Evolutionary conservation across 169 alveolate genomes (phyloP), one percentile per base, ranked within the genome.

Genomic region (Plasmodium yoelii): DNA sequence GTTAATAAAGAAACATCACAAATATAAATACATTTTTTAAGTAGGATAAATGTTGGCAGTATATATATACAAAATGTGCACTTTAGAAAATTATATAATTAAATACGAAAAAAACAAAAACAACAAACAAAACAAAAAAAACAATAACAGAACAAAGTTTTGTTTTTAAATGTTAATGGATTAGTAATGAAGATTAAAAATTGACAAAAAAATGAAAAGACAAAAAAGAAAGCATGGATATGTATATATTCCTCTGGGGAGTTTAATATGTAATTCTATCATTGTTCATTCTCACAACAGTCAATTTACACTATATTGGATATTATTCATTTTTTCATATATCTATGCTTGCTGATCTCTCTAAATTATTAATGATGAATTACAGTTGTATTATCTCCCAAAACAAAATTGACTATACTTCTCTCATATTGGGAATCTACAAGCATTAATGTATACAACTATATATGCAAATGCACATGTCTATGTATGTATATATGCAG

Each of bases 111-210:
- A 9, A 47, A 7, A 12, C 24, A 5, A 57, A 55, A 73, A 24
- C 28, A 56, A 56, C 59, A 73, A 73, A 61, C 18, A 73, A 57
- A 57, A 57, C 34, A n/a, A 57, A 5, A 61, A 63, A n/a, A 57
- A 19, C 24, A 49, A 70, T 47, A 70, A 5, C n/a, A 49, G n/a
- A 19, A 15, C 19, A 28, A 15, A 7, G 39, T 53, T 51, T 19
- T 13, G 18, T 61, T 39, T 73, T 5, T 73, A 56, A 28, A 47
- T 46, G 19, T 57, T 73, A 34, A 73, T 56, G 60, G 57, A 26
- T 46, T 12, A 15, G 65, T 28, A 63, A 59, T 26, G 15, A 26
- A 68, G 51, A 68, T 68, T 46, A 75, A 19, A 19, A 46, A 61
- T 18, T 28, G 19, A 75, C 39, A 44, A 22, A 47, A 53, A 63